Evolutionary conservation across 768 basidiomycete genomes (phyloP).

Genomic region (Lactarius evosmus): DNA sequence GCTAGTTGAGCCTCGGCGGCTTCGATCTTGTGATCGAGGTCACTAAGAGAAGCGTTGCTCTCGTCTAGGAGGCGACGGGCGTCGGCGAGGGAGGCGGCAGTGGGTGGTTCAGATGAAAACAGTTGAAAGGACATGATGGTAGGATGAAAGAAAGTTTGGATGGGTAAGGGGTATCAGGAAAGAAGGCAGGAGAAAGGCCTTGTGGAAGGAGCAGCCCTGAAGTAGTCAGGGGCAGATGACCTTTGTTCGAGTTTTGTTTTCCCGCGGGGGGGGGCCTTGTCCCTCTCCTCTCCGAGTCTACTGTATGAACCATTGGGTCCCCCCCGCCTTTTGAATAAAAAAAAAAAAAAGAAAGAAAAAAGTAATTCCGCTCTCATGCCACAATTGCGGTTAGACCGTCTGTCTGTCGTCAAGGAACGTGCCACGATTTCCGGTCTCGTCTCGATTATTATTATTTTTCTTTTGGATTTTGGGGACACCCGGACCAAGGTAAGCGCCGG

Average conservation of each 20-base stretch:
- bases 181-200: slow-evolving; percentile 5
- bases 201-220: slow-evolving; percentile 6
- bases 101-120: slow-evolving; percentile 55
- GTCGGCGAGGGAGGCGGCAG: slow-evolving; percentile 47
- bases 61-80: slow-evolving; percentile 48
- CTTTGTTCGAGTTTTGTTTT: slow-evolving; percentile 15
- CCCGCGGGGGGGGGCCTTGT: slow-evolving; percentile 15
- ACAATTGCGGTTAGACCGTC: not conserved
- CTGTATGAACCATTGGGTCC: too few species aligned
- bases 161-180: slow-evolving; percentile 11
- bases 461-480: not conserved
- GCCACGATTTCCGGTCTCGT: not conserved
- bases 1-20: slow-evolving; percentile 54
- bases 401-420: not conserved
- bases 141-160: slow-evolving; percentile 14
- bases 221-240: slow-evolving; percentile 17
- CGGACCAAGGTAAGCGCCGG: slow-evolving; percentile 7
- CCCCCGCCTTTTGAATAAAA: too few species aligned
- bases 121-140: slow-evolving; percentile 27
- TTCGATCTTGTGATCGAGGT: slow-evolving; percentile 48
- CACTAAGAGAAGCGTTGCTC: slow-evolving; percentile 31
- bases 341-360: too few species aligned
- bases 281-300: too few species aligned
- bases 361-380: not conserved
- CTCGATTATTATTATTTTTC: not conserved